phyloP scores from a whole-genome alignment of 2,329 filamentous ascomycete genomes.

The Trichoderma cornu-damae region DNA sequence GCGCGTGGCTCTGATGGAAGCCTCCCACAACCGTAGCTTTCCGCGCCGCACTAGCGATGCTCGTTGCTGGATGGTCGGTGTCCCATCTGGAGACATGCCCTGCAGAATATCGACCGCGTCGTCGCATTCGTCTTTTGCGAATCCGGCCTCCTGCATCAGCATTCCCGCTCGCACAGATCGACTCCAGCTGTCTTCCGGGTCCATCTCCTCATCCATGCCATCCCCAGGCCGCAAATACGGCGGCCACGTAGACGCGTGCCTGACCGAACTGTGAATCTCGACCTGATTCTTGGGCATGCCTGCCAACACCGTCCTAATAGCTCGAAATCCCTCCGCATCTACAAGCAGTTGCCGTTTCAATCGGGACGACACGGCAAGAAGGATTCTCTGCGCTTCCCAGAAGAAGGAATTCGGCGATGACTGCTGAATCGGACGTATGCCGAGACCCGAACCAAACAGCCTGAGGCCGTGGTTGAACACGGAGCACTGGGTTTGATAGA shows the following conservation, averaged over 20 bases:
- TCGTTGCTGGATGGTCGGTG: constrained; percentile 53
- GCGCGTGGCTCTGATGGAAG: constrained; percentile 53
- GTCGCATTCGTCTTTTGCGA: constrained; percentile 43
- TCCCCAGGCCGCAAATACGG: constrained; percentile 54
- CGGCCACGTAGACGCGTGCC: constrained; percentile 53
- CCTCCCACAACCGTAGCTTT: constrained; percentile 44
- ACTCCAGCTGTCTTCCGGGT: constrained; percentile 49
- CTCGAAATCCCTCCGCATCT: constrained; percentile 46
- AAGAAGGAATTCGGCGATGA: constrained; percentile 31
- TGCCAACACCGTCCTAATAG: constrained; percentile 50
- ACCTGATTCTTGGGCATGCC: constrained; percentile 48
- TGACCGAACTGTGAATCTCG: constrained; percentile 45
- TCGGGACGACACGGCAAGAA: constrained; percentile 48
- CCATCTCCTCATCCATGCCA: constrained; percentile 53
- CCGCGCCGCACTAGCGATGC: constrained; percentile 22
- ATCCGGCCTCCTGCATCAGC: constrained; percentile 54
- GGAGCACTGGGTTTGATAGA: constrained; percentile 29
- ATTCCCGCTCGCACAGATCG: constrained; percentile 49
- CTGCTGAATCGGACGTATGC: constrained; percentile 25
- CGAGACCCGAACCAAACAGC: constrained; percentile 27
- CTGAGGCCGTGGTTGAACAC: constrained; percentile 31
- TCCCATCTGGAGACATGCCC: constrained; percentile 45
- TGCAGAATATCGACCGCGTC: constrained; percentile 48
- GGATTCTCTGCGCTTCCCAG: constrained; percentile 53
- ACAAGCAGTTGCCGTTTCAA: constrained; percentile 48